Evolutionary conservation across 495 filamentous ascomycete genomes (phyloP), one percentile per base, ranked within the genome.

Genomic region (Penicillium flavigenum): DNA sequence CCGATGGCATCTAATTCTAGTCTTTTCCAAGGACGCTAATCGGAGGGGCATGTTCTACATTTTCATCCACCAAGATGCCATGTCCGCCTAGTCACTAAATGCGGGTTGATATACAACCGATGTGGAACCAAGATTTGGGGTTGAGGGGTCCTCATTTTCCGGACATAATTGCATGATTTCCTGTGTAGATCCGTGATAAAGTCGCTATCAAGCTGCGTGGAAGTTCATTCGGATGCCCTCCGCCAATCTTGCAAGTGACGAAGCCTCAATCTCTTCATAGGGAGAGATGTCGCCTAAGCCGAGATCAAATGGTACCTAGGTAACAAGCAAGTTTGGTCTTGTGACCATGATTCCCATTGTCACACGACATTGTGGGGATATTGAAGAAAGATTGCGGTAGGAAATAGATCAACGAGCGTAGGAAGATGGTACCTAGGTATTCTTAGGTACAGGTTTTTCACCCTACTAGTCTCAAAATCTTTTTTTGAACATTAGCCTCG

Each of bases 141-240:
- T 24, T 10, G 12, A 20, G 26, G 26, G n/a, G 12, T 26, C 19
- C 46, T 76, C 76, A 83, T 58, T 83, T 83, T 5, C 81, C 81
- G n/a, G 71, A 65, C 76, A 83, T 79, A 16, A 80, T 17, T 4
- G 81, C 83, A 22, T 63, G 63, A 56, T 83, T 83, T 9, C 79
- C 81, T 1, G 57, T 67, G 65, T 0, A 83, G 67, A 82, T 47
- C 55, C 84, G 80, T 9, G 81, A 74, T 2, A 84, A 57, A 10
- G 80, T 69, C 1, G 73, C 81, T 19, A 84, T 80, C 7, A 50
- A 12, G 72, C 72, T 4, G 67, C 57, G 45, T 74, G 70, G 45
- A 68, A 68, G 38, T 64, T 54, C 49, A 73, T 62, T 3, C 63
- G 60, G 10, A 69, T 26, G 0, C 72, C 68, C 41, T 65, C 61